Conservation (phyloP, 2,329 filamentous ascomycete species). For the Calonectria multiphialidica region DNA sequence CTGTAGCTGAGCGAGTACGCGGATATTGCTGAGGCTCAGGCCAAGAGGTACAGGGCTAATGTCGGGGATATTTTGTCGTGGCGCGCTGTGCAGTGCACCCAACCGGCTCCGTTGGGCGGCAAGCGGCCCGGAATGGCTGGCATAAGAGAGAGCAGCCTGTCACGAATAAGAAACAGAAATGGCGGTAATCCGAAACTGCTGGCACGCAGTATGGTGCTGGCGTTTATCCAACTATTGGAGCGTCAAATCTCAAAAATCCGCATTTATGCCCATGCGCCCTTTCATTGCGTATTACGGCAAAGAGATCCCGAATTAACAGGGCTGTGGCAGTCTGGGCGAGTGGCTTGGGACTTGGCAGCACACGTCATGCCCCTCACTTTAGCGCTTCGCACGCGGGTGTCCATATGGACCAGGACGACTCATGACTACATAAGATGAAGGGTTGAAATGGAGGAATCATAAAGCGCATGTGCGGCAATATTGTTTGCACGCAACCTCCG, state of each 20-base stretch:
- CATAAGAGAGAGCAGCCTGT: neutral
- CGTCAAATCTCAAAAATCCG: constrained; percentile 5
- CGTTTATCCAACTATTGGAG: neutral
- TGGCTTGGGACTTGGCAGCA: constrained; percentile 47
- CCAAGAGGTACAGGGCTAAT: neutral
- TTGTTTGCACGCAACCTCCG: neutral
- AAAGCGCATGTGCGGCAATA: constrained; percentile 6
- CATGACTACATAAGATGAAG: constrained; percentile 22
- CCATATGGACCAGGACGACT: constrained; percentile 9
- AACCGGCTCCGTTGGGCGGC: neutral
- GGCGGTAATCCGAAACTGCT: neutral
- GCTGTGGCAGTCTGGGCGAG: constrained; percentile 42
- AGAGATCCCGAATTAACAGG: constrained; percentile 42
- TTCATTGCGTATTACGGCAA: constrained; percentile 24
- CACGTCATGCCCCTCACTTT: constrained; percentile 46
- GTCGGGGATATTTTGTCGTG: neutral
- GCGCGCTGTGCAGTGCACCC: neutral
- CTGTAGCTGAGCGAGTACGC: constrained; percentile 9
- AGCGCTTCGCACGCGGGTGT: constrained; percentile 36
- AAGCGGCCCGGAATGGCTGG: neutral
- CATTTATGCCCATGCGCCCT: constrained; percentile 16
- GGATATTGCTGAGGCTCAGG: constrained; percentile 1
- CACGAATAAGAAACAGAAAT: too few relatives aligned
- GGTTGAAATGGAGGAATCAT: neutral
- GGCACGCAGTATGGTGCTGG: neutral